Base-by-base conservation (phyloP, 768 basidiomycete genomes). In the Leccinum disarticulatum region DNA sequence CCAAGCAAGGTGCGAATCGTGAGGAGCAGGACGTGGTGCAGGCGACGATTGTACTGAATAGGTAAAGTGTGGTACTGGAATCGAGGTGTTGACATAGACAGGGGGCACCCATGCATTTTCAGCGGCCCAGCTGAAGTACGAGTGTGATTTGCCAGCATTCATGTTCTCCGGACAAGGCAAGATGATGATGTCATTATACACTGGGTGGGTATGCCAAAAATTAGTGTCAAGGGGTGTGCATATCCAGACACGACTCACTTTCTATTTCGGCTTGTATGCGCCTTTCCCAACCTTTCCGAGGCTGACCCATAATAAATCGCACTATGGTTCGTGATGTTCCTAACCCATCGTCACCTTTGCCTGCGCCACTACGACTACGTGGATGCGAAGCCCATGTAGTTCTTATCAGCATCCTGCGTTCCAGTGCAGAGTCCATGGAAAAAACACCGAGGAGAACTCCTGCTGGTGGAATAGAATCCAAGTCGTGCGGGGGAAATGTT, bases 111-210 rank as follows among this genome's bases (percentile, higher is more conserved):
- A 94, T 10, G 94, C 94, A 65, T 91, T 87, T 68, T 87, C 83
- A 38, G 91, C 84, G 5, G 95, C 93, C 96, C 96, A 98, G 14
- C 85, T 84, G 78, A 95, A 98, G 77, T 88, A 98, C 2, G 88
- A 84, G 69, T 96, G 81, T 5, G 91, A 91, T 75, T 98, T 98
- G 58, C 96, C 96, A 52, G 83, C 78, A 74, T 98, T 98, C 96
- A 98, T 98, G 74, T 98, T 97, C 77, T 98, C 96, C 10, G 83
- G 69, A 48, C 88, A 86, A 28, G 93, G 90, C 48, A 97, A 80
- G 52, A 95, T 80, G 62, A 94, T 78, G 59, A 95, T 88, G 71
- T 95, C 93, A 68, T 93, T 90, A 72, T 87, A 93, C 72, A 83
- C 91, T 93, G 70, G 36, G n/a, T 1, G 47, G 48, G 6, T 6